Conservation (phyloP, 2,329 filamentous ascomycete species). For the Fusarium xylarioides region DNA sequence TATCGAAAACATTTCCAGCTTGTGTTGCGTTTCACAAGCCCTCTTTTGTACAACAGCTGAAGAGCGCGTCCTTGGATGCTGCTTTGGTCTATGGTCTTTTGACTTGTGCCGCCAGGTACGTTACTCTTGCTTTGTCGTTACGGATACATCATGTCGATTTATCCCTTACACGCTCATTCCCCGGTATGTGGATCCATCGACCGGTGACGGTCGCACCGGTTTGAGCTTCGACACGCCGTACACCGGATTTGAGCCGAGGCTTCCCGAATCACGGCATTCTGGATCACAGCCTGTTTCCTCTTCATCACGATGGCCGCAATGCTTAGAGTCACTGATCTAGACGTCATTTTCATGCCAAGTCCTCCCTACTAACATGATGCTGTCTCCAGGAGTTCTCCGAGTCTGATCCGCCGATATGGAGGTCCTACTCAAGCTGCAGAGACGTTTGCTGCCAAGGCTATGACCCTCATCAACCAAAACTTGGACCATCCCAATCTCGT, state of each 20-base stretch:
- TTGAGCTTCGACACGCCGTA: constrained; percentile 16
- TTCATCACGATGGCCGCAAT: neutral
- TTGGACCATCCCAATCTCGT: constrained; percentile 67
- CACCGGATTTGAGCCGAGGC: constrained; percentile 37
- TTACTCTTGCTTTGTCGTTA: constrained; percentile 34
- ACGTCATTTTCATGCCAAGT: neutral
- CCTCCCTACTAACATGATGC: constrained; percentile 19
- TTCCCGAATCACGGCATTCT: constrained; percentile 21
- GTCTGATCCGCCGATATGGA: constrained; percentile 67
- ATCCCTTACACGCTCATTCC: constrained; percentile 31
- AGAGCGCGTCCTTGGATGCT: constrained; percentile 63
- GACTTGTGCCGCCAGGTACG: constrained; percentile 67
- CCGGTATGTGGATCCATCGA: constrained; percentile 40
- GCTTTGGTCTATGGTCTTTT: constrained; percentile 67
- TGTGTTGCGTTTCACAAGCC: constrained; percentile 72
- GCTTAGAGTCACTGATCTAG: neutral
- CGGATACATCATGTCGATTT: neutral
- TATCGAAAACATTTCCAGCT: constrained; percentile 68
- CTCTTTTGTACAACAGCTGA: constrained; percentile 68
- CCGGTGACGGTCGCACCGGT: constrained; percentile 37
- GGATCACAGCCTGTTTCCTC: constrained; percentile 1
- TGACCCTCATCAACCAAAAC: constrained; percentile 65
- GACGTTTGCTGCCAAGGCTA: constrained; percentile 67
- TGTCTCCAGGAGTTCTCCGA: constrained; percentile 60
- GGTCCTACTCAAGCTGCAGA: constrained; percentile 65